Evolutionary conservation across 352 stramenopile genomes (phyloP), one percentile per base, ranked within the genome.

Genomic region (Peronospora belbahrii): DNA sequence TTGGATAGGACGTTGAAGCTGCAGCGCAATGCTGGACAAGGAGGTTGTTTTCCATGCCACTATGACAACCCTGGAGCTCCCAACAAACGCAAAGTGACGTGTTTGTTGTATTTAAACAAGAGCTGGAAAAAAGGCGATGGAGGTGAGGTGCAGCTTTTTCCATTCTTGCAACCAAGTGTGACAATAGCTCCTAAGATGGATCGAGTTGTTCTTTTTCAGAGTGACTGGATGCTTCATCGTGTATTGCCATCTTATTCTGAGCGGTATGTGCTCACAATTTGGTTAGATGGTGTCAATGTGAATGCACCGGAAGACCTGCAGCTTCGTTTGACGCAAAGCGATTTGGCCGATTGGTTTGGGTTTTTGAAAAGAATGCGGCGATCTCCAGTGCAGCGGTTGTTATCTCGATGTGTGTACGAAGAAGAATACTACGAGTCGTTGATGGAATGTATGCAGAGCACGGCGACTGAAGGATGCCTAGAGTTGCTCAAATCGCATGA

Each of bases 21-120:
- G 22, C 80, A 92, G 56, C 70, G 65, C 61, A 92, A 92, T 45
- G 70, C 66, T 15, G 79, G 79, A 42, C 56, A 70, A 15, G 76
- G 76, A 27, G 80, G 77, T 13, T 89, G 77, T 50, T 92, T 92
- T 42, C 80, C 80, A 20, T 85, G 76, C 45, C 80, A 89, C 30
- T 89, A 89, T 62, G 80, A 92, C 58, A 92, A 92, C 47, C 80
- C 80, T 6, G 74, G 77, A 24, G 59, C 60, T 15, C 80, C 80
- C 5, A 89, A 88, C 67, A 83, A 80, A 43, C 69, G 80, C 35
- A 83, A 82, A 42, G 54, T 92, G 30, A 89, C 80, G 25, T 88
- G 77, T 46, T 52, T 92, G 43, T 48, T 92, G 15, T 92, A 92
- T 49, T 50, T 92, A 20, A 92, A 92, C 44, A 74, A 81, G 27